Evolutionary conservation across 495 filamentous ascomycete genomes (phyloP), one percentile per base, ranked within the genome.

Genomic region (Neurospora sp.): DNA sequence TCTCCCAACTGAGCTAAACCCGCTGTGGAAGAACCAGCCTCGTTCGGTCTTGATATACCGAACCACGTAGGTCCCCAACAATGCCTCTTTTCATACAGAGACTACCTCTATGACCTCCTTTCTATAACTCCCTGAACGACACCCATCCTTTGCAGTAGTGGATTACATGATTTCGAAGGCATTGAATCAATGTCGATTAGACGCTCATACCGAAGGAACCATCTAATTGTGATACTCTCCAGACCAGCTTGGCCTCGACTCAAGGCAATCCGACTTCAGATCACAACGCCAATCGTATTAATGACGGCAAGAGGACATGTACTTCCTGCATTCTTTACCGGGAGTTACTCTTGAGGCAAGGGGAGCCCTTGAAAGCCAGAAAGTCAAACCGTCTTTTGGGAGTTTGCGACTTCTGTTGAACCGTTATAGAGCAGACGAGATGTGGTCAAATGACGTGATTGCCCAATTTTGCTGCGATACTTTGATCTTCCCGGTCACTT

Each of bases 1-100:
- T 62, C 54, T 62, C 54, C 54, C 54, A 62, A 62, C 54, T 62
- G 54, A 62, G 54, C 54, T 62, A 62, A 62, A 62, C 54, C 54
- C 54, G 54, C 54, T 35, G 14, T 62, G 27, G 27, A 18, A 35
- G 1, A 35, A 18, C 2, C 0, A 0, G 10, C 5, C 0, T 27
- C 0, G 0, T 27, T 31, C 1, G 11, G 20, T 3, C 5, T 7
- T 12, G 1, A 59, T 59, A 59, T 59, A 27, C 11, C 10, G 10
- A 12, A 23, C n/a, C 0, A 2, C n/a, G n/a, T 0, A 0, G 4
- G n/a, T 5, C 4, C 1, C 20, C 11, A 62, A 3, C 12, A 62
- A 31, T 31, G 5, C 54, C 12, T 0, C 6, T 1, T 16, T 35
- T 14, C 6, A 31, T 35, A 18, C 5, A 1, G 27, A 27, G 1